These are phyloP conservation scores for Penstemon barbatus DNA, from an alignment of 257 asterid species.

Conservation along the genomic window DNA sequence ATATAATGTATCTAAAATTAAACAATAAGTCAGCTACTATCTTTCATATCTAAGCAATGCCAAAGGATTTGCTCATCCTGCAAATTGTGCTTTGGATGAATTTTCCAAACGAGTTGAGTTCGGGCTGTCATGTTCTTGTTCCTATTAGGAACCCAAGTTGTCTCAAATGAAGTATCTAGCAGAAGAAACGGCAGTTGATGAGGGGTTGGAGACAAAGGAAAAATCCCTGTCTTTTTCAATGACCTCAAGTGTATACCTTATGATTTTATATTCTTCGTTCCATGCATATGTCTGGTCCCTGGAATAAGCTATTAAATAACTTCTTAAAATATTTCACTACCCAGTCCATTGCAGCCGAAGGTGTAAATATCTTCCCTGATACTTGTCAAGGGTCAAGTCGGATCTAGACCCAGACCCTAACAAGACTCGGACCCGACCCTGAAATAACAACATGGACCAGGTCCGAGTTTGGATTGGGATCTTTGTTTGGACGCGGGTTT, in stretches of 20 bases:
- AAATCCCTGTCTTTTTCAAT: no score
- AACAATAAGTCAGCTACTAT: conserved; percentile 36
- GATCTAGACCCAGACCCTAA: no score
- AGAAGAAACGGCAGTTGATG: no score
- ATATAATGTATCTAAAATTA: conserved; percentile 26
- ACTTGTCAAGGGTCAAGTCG: no score
- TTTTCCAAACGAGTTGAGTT: neutral
- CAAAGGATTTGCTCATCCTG: neutral
- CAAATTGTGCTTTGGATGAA: no score
- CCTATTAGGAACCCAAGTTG: neutral
- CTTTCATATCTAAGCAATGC: conserved; percentile 34
- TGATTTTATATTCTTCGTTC: conserved; percentile 60
- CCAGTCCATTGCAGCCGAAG: conserved; percentile 59
- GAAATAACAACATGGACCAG: no score
- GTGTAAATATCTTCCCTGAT: conserved; percentile 46
- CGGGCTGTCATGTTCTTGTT: conserved; percentile 30
- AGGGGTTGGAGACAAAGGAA: no score
- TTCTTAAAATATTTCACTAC: conserved; percentile 50
- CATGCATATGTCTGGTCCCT: conserved; percentile 85
- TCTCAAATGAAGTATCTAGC: no score
- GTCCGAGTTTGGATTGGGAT: no score
- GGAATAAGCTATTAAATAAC: conserved; percentile 68
- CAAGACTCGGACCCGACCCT: no score
- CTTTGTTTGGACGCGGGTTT: no score
- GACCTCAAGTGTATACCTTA: conserved; percentile 8